These are phyloP conservation scores for Eremomyces bilateralis DNA, from an alignment of 495 filamentous ascomycete genomes.

Conservation along the genomic window DNA sequence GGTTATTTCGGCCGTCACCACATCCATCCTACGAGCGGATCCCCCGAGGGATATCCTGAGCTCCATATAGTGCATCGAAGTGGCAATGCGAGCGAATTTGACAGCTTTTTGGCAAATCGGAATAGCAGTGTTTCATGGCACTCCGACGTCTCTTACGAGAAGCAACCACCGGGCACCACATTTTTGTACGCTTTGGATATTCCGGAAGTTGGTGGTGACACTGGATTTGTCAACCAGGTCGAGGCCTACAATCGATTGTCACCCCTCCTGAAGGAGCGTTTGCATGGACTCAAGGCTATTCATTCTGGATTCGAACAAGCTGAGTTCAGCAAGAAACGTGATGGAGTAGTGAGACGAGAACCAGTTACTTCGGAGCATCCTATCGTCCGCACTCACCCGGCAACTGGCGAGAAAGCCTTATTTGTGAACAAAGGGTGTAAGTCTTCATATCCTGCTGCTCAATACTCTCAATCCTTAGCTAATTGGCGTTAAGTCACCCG, in stretches of 20 bases:
- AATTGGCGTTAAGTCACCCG: slow-evolving; percentile 43
- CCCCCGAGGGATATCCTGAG: slow-evolving; percentile 48
- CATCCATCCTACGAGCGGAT: slow-evolving; percentile 60
- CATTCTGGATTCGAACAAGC: slow-evolving; percentile 57
- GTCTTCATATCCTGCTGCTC: slow-evolving; percentile 15
- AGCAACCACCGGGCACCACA: slow-evolving; percentile 67
- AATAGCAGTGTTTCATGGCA: slow-evolving; percentile 61
- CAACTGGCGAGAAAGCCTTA: slow-evolving; percentile 65
- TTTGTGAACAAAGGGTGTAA: slow-evolving; percentile 76
- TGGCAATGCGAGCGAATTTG: slow-evolving; percentile 34
- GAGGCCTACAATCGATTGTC: slow-evolving; percentile 62
- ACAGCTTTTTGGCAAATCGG: slow-evolving; percentile 37
- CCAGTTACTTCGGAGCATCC: slow-evolving; percentile 53
- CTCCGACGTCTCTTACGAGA: slow-evolving; percentile 63
- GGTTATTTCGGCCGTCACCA: slow-evolving; percentile 65
- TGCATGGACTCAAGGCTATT: slow-evolving; percentile 56
- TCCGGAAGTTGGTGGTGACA: slow-evolving; percentile 61
- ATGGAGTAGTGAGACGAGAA: slow-evolving; percentile 44
- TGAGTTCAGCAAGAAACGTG: slow-evolving; percentile 28
- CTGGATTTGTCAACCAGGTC: slow-evolving; percentile 47
- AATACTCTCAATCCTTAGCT: too few relatives aligned
- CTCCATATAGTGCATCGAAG: slow-evolving; percentile 61
- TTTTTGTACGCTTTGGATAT: slow-evolving; percentile 62
- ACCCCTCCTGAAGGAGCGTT: slow-evolving; percentile 42
- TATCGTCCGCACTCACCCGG: slow-evolving; percentile 56